A percentile compares a stretch with the other conserved stretches of the same genome.
phyloP scores from a whole-genome alignment of 2,329 filamentous ascomycete genomes.

The Calonectria ilicicola region DNA sequence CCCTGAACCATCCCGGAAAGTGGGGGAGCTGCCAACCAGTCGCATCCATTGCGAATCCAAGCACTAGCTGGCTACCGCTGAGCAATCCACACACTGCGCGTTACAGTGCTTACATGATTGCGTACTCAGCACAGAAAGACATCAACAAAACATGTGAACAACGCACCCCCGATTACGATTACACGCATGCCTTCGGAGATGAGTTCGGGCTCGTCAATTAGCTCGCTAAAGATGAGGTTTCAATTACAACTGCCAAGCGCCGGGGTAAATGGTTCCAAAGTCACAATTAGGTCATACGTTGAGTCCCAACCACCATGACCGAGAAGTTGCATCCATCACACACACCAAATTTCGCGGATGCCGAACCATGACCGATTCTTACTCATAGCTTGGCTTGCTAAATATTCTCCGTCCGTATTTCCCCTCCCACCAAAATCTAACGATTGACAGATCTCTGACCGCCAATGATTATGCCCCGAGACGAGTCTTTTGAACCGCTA shows the following conservation, averaged over 20 bases:
- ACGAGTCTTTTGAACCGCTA: background rate
- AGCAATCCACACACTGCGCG: background rate
- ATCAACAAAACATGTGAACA: background rate
- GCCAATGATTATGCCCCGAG: slow-evolving; percentile 11
- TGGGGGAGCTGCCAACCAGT: slow-evolving; percentile 6
- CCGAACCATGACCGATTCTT: background rate
- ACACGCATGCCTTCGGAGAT: background rate
- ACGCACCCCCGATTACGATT: background rate
- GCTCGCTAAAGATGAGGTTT: background rate
- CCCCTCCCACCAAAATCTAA: background rate
- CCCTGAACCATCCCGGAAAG: slow-evolving; percentile 13
- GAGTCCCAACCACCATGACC: background rate
- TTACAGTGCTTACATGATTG: slow-evolving; percentile 21
- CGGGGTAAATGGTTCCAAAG: background rate
- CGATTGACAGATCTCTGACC: background rate
- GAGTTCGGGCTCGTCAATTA: background rate
- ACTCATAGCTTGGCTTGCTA: background rate
- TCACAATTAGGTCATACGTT: slow-evolving; percentile 4
- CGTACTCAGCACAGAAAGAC: slow-evolving; percentile 7
- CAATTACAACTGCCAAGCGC: slow-evolving; percentile 3
- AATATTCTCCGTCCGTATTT: background rate
- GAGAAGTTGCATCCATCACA: slow-evolving; percentile 6
- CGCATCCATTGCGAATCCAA: slow-evolving; percentile 3
- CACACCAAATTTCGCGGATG: slow-evolving; percentile 1
- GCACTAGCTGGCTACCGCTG: background rate